These are phyloP conservation scores for Carnegiea gigantea DNA, from an alignment of 179 eudicot species.

Conservation along the genomic window DNA sequence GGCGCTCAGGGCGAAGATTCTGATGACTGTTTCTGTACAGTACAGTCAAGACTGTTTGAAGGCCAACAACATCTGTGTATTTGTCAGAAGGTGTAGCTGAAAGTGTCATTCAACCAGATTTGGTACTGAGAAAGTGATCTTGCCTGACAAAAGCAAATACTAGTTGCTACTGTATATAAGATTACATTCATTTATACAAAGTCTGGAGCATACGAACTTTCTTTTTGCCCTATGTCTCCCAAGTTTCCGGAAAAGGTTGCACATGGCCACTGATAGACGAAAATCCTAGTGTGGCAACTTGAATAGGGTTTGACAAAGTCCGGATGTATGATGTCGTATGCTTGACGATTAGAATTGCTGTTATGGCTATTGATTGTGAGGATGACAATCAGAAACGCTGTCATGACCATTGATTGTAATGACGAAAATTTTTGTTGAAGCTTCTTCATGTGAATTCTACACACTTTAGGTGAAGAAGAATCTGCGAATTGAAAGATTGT, in stretches of 20 bases:
- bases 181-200: neutral
- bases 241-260: neutral
- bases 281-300: neutral
- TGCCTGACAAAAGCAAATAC: neutral
- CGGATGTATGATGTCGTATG: neutral
- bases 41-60: neutral
- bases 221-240: neutral
- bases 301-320: neutral
- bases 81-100: neutral
- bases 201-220: neutral
- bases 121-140: neutral
- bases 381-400: too few species aligned
- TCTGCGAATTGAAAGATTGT: too few species aligned
- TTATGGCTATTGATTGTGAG: too few species aligned
- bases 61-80: constrained; percentile 18
- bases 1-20: constrained; percentile 26
- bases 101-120: constrained; percentile 9
- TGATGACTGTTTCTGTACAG: constrained; percentile 11
- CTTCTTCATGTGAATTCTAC: too few species aligned
- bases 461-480: too few species aligned
- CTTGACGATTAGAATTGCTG: neutral
- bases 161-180: neutral
- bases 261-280: neutral
- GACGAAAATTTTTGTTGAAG: too few species aligned
- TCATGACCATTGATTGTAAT: too few species aligned